Conservation (phyloP, 1,284 basidiomycete species). For the Heterobasidion irregulare region DNA sequence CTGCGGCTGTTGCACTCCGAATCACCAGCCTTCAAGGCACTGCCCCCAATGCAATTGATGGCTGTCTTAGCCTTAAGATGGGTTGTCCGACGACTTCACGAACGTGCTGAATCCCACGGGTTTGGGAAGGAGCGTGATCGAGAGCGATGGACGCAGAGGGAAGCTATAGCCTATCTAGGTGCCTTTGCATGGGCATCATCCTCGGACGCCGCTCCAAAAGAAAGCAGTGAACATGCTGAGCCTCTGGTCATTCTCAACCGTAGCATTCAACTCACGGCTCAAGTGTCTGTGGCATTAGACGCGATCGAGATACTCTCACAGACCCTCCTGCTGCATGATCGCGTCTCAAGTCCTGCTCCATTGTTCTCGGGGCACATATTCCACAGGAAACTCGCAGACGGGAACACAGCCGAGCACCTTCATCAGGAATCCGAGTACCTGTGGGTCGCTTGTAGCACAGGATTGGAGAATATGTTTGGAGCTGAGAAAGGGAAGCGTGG, state of each 20-base stretch:
- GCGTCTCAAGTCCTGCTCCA: constrained; percentile 35
- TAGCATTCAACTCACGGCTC: constrained; percentile 66
- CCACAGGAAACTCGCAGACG: constrained; percentile 39
- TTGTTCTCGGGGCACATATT: constrained; percentile 50
- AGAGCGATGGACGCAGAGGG: constrained; percentile 63
- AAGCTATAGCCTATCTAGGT: constrained; percentile 57
- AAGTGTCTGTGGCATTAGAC: constrained; percentile 52
- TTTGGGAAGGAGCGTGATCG: constrained; percentile 44
- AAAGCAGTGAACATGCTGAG: constrained; percentile 8
- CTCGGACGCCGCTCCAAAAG: background rate
- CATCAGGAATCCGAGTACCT: constrained; percentile 20
- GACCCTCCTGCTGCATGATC: constrained; percentile 43
- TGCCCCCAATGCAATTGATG: constrained; percentile 38
- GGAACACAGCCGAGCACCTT: constrained; percentile 11
- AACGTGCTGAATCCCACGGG: constrained; percentile 36
- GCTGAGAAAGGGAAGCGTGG: constrained; percentile 33
- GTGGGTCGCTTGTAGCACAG: constrained; percentile 40
- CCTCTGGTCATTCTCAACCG: constrained; percentile 39
- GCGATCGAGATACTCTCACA: constrained; percentile 51
- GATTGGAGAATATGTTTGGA: constrained; percentile 41
- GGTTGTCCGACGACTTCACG: constrained; percentile 42
- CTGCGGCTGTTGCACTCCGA: constrained; percentile 53
- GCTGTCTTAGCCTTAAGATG: constrained; percentile 52
- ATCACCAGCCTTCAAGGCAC: constrained; percentile 31
- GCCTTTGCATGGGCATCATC: constrained; percentile 28